Evolutionary conservation across 257 asterid species (phyloP).

Genomic region (Solanum dulcamara): DNA sequence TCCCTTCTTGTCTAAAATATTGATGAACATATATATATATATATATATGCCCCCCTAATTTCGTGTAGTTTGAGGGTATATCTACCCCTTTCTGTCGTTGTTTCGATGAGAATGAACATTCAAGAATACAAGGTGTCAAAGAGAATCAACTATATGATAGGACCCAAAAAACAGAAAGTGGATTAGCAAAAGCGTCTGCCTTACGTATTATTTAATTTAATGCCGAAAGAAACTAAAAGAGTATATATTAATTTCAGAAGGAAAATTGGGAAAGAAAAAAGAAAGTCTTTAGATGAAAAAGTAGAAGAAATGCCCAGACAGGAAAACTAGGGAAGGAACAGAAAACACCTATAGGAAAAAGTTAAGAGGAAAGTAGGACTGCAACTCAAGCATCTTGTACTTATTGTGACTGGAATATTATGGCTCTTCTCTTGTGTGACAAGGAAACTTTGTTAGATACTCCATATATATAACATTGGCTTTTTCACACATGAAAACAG

Average conservation of each 20-base stretch:
- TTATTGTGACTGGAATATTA: background rate
- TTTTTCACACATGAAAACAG: background rate
- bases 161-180: background rate
- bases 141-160: background rate
- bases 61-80: background rate
- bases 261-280: background rate
- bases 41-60: background rate
- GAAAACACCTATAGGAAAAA: background rate
- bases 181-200: background rate
- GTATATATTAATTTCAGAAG: background rate
- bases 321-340: background rate
- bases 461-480: background rate
- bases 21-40: too few species aligned
- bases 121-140: background rate
- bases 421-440: background rate
- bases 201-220: background rate
- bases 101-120: background rate
- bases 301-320: background rate
- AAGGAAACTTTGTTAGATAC: background rate
- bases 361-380: background rate
- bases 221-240: background rate
- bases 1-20: background rate
- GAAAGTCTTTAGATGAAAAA: background rate
- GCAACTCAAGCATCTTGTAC: background rate
- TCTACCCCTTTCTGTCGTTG: background rate